A percentile compares a stretch with the other conserved stretches of the same genome.
Evolutionary conservation across 139 green algal species (phyloP).

Genomic region (Asterochloris sp.): DNA sequence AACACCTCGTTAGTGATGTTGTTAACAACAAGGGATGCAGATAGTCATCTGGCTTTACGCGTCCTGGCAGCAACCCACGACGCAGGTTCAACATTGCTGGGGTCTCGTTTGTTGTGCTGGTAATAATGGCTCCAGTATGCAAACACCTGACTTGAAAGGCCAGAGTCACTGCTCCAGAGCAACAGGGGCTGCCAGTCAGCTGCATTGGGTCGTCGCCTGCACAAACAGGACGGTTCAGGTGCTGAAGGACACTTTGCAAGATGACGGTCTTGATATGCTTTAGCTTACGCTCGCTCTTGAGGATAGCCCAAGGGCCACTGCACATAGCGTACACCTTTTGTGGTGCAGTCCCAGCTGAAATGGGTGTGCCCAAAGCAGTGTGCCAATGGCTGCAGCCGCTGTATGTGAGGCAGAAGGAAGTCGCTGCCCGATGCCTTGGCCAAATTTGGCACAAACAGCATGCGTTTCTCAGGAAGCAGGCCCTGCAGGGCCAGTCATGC

Average conservation of each 20-base stretch:
- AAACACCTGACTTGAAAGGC: constrained; percentile 8
- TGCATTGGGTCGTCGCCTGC: not conserved
- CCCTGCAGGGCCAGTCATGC: constrained; percentile 15
- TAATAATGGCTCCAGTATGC: constrained; percentile 43
- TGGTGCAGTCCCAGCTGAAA: constrained; percentile 56
- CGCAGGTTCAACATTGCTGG: constrained; percentile 19
- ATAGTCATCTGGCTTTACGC: not conserved
- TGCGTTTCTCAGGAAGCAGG: constrained; percentile 71
- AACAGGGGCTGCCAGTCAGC: constrained; percentile 35
- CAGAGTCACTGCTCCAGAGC: constrained; percentile 32
- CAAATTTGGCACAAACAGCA: constrained; percentile 66
- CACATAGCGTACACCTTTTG: constrained; percentile 47
- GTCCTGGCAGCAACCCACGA: constrained; percentile 26
- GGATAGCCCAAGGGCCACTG: constrained; percentile 56
- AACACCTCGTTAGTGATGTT: not conserved
- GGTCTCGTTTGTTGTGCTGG: not conserved
- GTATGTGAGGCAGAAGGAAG: constrained; percentile 42
- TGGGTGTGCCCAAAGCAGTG: constrained; percentile 80
- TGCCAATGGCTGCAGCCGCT: constrained; percentile 31
- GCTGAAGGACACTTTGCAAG: not conserved
- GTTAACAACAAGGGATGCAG: not conserved
- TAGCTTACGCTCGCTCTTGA: constrained; percentile 21
- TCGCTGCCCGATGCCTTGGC: constrained; percentile 63
- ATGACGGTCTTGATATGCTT: not conserved
- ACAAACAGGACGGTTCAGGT: not conserved